Base-by-base conservation (phyloP, 352 stramenopile genomes). In the Phytophthora colocasiae region DNA sequence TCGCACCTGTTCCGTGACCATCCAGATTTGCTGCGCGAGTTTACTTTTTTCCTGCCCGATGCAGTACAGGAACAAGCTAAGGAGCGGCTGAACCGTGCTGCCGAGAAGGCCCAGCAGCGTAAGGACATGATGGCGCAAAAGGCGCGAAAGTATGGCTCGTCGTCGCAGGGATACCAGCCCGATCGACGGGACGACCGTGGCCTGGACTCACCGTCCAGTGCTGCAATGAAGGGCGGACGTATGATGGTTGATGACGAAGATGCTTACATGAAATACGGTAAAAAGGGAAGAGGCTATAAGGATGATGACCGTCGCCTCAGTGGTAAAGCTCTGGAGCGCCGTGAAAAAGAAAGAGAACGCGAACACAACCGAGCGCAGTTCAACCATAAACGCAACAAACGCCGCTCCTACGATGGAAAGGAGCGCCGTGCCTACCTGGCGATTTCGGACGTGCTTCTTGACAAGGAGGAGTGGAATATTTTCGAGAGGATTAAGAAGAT, bases 1-100 rank as follows among this genome's bases (percentile, higher is more conserved):
- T 99, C 97, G 5, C 81, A 97, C 22, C 81, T 99, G 19, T 99
- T 99, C 85, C 94, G 96, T 0, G 98, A 99, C 71, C 98, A 99
- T 75, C 93, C 97, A 1, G 98, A 99, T 81, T 77, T 99, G 12
- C 78, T 99, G 19, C 98, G 98, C 38, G 96, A 99, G 67, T 99
- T 99, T 69, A 99, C 98, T 10, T 99, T 99, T 75, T 99, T 99
- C 79, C 75, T 99, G 14, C 98, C 98, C 0, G 98, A 99, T 83
- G 96, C 97, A 7, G 98, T 99, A 0, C 97, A 99, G 74, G 93
- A 98, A 39, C 91, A 99, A 69, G 97, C 97, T 0, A 99, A 95
- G 75, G 97, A 99, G 69, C 89, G 97, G 26, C 69, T 99, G 9
- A 95, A 98, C 69, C 86, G 93, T 27, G 97, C 96, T 14, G 98